Evolutionary conservation across 371 early-diverging fungal species (phyloP).

Genomic region (Funneliformis caledonium): DNA sequence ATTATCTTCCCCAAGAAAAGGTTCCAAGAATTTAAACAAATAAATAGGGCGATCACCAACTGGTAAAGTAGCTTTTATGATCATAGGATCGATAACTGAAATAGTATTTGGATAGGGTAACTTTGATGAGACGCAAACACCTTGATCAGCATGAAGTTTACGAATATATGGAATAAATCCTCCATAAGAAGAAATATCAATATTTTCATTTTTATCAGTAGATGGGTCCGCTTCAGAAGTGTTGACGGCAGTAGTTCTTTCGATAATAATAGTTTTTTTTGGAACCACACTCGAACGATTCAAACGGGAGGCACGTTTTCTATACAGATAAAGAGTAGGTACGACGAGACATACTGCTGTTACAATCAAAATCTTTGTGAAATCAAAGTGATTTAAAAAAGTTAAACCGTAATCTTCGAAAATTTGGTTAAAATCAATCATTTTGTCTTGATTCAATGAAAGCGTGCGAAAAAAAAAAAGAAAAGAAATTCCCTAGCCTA

Average conservation of each 20-base stretch:
- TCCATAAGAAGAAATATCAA: slow-evolving; percentile 6
- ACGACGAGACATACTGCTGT: no score
- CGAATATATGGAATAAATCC: slow-evolving; percentile 25
- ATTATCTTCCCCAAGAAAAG: slow-evolving; percentile 19
- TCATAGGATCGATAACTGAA: not conserved
- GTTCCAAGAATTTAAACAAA: slow-evolving; percentile 25
- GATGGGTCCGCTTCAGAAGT: not conserved
- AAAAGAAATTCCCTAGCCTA: no score
- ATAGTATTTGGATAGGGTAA: slow-evolving; percentile 25
- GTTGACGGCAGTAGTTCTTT: not conserved
- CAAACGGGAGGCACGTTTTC: no score
- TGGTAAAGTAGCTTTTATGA: not conserved
- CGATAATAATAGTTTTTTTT: not conserved
- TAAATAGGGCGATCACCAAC: slow-evolving; percentile 11
- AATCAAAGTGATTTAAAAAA: not conserved
- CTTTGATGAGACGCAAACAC: not conserved
- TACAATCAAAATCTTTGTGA: no score
- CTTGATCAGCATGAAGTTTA: slow-evolving; percentile 10
- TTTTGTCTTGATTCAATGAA: no score
- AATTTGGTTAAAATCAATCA: no score
- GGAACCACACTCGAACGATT: not conserved
- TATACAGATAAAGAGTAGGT: no score
- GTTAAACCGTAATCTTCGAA: not conserved
- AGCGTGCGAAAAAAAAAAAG: no score
- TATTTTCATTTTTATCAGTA: not conserved